phyloP scores from a whole-genome alignment of 768 basidiomycete species.

The Tylopilus plumbeoviolaceoides region DNA sequence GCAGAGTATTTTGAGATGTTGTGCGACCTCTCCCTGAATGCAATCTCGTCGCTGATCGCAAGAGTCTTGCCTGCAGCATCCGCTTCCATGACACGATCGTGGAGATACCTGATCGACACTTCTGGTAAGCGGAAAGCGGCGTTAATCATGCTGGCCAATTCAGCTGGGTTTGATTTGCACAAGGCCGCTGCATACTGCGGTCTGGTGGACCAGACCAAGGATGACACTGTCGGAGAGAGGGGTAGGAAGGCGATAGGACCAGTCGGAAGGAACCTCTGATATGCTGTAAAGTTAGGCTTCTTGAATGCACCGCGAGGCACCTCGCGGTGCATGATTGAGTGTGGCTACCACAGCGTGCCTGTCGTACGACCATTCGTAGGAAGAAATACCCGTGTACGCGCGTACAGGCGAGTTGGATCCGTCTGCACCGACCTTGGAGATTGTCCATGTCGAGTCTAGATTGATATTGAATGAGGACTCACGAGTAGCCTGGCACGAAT shows the following conservation, averaged over 20 bases:
- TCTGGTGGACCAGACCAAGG: slow-evolving; percentile 92
- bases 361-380: slow-evolving; percentile 90
- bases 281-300: slow-evolving; percentile 73
- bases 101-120: slow-evolving; percentile 64
- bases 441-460: neutral
- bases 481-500: slow-evolving; percentile 76
- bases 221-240: slow-evolving; percentile 70
- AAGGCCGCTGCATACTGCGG: slow-evolving; percentile 73
- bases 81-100: slow-evolving; percentile 55
- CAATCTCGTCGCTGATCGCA: slow-evolving; percentile 57
- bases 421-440: slow-evolving; percentile 81
- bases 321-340: slow-evolving; percentile 66
- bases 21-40: slow-evolving; percentile 73
- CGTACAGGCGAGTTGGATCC: slow-evolving; percentile 94
- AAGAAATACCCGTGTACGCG: slow-evolving; percentile 75
- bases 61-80: slow-evolving; percentile 43
- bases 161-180: slow-evolving; percentile 56
- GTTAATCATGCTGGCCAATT: slow-evolving; percentile 77
- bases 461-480: slow-evolving; percentile 21
- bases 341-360: slow-evolving; percentile 90
- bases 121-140: slow-evolving; percentile 85
- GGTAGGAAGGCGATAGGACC: slow-evolving; percentile 96
- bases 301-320: slow-evolving; percentile 58
- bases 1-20: slow-evolving; percentile 59
- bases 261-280: slow-evolving; percentile 91